Conservation (phyloP, 495 filamentous ascomycete species). For the Cryomyces antarcticus region DNA sequence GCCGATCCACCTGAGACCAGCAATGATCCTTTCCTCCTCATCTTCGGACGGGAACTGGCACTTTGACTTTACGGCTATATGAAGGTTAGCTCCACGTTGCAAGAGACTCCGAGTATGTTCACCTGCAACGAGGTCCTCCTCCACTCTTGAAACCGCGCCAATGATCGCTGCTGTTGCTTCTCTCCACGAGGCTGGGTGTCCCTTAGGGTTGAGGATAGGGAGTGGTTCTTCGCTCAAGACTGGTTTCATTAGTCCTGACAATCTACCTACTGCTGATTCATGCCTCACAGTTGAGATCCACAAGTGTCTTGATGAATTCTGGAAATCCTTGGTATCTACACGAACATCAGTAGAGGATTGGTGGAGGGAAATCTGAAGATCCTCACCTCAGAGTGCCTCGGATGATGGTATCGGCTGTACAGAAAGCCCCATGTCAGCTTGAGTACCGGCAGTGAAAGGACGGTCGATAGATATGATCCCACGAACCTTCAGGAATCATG, state of each 20-base stretch:
- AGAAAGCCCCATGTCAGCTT: too few relatives aligned
- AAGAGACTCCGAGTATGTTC: too few relatives aligned
- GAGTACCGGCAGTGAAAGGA: too few relatives aligned
- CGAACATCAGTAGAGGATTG: constrained; percentile 46
- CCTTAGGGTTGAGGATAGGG: constrained; percentile 32
- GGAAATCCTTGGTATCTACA: constrained; percentile 76
- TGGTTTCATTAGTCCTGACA: too few relatives aligned
- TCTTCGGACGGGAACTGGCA: constrained; percentile 45
- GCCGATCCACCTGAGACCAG: constrained; percentile 69
- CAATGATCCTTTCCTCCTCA: constrained; percentile 57
- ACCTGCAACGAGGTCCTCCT: constrained; percentile 25
- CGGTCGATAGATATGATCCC: too few relatives aligned
- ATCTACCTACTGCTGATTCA: too few relatives aligned
- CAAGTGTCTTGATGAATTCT: constrained; percentile 66
- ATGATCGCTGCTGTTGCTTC: constrained; percentile 59
- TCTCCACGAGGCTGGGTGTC: constrained; percentile 47
- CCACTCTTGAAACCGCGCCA: constrained; percentile 35
- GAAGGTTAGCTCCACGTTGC: constrained; percentile 16
- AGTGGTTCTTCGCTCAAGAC: constrained; percentile 41
- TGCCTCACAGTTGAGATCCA: constrained; percentile 49
- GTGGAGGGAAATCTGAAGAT: too few relatives aligned
- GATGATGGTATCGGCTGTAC: too few relatives aligned
- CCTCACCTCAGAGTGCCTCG: too few relatives aligned
- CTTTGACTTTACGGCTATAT: constrained; percentile 54
- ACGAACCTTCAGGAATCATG: constrained; percentile 70